Base-by-base conservation (phyloP, 495 filamentous ascomycete genomes). In the Copromyces sp. region DNA sequence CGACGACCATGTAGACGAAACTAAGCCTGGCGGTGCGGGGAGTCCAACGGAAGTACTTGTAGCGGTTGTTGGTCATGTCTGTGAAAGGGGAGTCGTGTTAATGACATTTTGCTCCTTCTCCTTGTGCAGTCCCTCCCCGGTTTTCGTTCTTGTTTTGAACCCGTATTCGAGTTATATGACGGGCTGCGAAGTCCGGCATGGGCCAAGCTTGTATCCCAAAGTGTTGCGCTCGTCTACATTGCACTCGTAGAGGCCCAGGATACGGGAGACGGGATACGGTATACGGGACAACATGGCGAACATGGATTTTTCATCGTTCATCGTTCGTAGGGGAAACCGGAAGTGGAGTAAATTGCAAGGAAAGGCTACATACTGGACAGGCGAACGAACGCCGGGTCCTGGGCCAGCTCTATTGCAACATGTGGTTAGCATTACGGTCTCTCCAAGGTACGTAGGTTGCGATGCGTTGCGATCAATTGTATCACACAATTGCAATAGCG, bases 21-120 rank as follows among this genome's bases (percentile, higher is more conserved):
- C 89, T 91, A 74, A 97, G 74, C 85, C 88, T 88, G 35, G 92
- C 93, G 61, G 94, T 95, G 75, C 92, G 86, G 35, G 89, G 86
- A 16, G 90, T 98, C 92, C 92, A 98, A 77, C 93, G 88, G 88
- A 98, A 99, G 88, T 94, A 97, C 83, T 92, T 94, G 88, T 94
- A 91, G 69, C 95, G 92, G 85, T 96, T 94, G 75, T 84, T 80
- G 76, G 86, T 88, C 89, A 98, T 92, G 79, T 91, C 95, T 99
- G 78, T 78, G 53, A 37, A 14, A 35, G 29, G 24, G 16, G 16
- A 37, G 17, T 3, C 14, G 53, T 65, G 53, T 65, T 37, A 65
- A 37, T 37, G 53, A 65, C 32, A 61, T 12, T 61, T 9, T n/a
- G 11, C 11, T 20, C 38, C 24, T 12, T 11, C 37, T 41, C 35